These are phyloP conservation scores for Malbranchea cinnamomea DNA, from an alignment of 2,329 filamentous ascomycete genomes.

Conservation along the genomic window DNA sequence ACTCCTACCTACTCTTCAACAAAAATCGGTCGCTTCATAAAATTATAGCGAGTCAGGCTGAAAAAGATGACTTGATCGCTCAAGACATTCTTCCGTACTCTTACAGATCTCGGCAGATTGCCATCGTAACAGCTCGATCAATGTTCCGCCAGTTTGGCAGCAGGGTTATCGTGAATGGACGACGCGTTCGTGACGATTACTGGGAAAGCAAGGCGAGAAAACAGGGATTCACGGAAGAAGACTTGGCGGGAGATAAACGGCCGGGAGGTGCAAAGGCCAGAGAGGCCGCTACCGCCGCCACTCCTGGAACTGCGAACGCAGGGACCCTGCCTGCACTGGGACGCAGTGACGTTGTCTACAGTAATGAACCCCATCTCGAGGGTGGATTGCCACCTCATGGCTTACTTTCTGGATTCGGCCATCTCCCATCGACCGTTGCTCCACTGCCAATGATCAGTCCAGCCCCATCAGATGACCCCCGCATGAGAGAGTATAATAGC, in stretches of 20 bases:
- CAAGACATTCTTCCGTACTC: constrained; percentile 96
- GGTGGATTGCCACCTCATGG: constrained; percentile 54
- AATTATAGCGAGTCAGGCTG: constrained; percentile 88
- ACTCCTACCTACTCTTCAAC: constrained; percentile 97
- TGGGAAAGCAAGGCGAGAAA: constrained; percentile 97
- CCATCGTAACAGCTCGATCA: constrained; percentile 89
- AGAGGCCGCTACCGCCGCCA: constrained; percentile 63
- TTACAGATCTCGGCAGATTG: constrained; percentile 95
- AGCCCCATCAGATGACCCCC: constrained; percentile 59
- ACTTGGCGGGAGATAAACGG: constrained; percentile 87
- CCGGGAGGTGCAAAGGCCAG: constrained; percentile 81
- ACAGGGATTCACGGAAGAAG: constrained; percentile 95
- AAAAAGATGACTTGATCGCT: constrained; percentile 90
- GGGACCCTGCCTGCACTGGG: constrained; percentile 46
- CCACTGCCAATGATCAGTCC: constrained; percentile 76
- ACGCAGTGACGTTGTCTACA: constrained; percentile 80
- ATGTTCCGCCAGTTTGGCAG: constrained; percentile 99
- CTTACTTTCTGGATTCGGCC: constrained; percentile 58
- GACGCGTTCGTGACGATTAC: constrained; percentile 90
- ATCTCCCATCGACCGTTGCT: constrained; percentile 48
- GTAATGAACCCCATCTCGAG: constrained; percentile 51
- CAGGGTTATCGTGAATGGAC: constrained; percentile 75
- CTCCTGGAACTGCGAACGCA: constrained; percentile 42
- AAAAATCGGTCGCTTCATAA: constrained; percentile 95
- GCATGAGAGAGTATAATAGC: constrained; percentile 66